Conservation (phyloP, 495 filamentous ascomycete species). For the Astrothelium subdiscretum region DNA sequence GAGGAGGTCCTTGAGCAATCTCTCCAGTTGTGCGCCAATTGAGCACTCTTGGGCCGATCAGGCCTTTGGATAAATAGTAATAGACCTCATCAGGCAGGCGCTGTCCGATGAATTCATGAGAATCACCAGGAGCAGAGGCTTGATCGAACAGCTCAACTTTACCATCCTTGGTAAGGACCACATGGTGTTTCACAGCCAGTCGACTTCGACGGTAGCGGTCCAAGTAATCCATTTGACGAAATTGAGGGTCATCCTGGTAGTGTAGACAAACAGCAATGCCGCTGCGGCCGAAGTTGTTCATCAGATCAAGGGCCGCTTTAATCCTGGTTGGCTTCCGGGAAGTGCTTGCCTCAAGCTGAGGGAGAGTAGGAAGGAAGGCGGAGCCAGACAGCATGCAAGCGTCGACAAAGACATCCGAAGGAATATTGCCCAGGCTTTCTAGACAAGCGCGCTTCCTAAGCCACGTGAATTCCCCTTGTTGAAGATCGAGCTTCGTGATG, state of each 20-base stretch:
- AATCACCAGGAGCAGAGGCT: slow-evolving; percentile 60
- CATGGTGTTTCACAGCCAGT: slow-evolving; percentile 77
- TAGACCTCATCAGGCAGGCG: slow-evolving; percentile 86
- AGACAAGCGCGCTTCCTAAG: slow-evolving; percentile 60
- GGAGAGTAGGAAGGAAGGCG: slow-evolving; percentile 60
- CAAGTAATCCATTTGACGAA: slow-evolving; percentile 60
- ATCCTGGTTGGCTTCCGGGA: slow-evolving; percentile 40
- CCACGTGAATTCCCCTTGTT: slow-evolving; percentile 52
- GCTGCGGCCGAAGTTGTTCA: slow-evolving; percentile 45
- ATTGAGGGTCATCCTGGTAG: slow-evolving; percentile 58
- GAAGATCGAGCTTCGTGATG: slow-evolving; percentile 66
- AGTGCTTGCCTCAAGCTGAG: slow-evolving; percentile 52
- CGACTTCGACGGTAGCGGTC: slow-evolving; percentile 75
- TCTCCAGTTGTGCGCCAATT: slow-evolving; percentile 71
- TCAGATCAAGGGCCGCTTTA: slow-evolving; percentile 58
- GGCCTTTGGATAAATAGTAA: slow-evolving; percentile 74
- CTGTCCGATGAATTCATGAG: slow-evolving; percentile 79
- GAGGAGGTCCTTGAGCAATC: slow-evolving; percentile 59
- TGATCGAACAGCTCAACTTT: slow-evolving; percentile 59
- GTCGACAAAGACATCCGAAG: slow-evolving; percentile 66
- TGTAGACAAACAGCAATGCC: slow-evolving; percentile 55
- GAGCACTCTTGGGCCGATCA: slow-evolving; percentile 67
- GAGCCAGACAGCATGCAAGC: slow-evolving; percentile 76
- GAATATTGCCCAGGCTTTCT: slow-evolving; percentile 54
- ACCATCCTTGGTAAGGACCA: slow-evolving; percentile 64